phyloP scores from a whole-genome alignment of 2,329 filamentous ascomycete species.

The Rasamsonia emersonii region DNA sequence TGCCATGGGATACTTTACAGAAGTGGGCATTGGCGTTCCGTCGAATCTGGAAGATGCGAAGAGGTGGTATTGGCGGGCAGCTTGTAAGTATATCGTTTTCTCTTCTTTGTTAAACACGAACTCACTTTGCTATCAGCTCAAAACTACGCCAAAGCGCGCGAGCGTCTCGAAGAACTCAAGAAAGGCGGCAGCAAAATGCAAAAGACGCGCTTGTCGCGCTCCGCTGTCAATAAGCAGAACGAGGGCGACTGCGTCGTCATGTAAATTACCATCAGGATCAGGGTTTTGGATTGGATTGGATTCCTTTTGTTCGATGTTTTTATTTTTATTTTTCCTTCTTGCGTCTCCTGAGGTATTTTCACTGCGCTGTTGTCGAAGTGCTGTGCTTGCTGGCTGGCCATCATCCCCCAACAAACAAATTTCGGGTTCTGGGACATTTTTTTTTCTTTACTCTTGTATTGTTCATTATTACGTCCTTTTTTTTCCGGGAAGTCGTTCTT shows the following conservation, averaged over 20 bases:
- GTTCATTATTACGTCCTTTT: too few species aligned
- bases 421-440: too few species aligned
- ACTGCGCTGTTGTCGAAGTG: too few species aligned
- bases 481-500: too few species aligned
- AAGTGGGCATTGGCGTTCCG: conserved; percentile 82
- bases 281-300: too few species aligned
- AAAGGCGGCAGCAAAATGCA: conserved; percentile 63
- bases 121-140: conserved; percentile 54
- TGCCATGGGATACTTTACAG: conserved; percentile 96
- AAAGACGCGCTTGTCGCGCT: conserved; percentile 71
- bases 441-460: too few species aligned
- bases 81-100: conserved; percentile 57
- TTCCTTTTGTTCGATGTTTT: too few species aligned
- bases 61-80: conserved; percentile 95
- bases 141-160: conserved; percentile 86
- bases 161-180: conserved; percentile 87
- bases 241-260: conserved; percentile 84
- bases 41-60: conserved; percentile 90
- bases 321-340: too few species aligned
- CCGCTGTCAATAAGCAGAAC: conserved; percentile 71
- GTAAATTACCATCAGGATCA: too few species aligned
- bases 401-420: too few species aligned
- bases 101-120: conserved; percentile 3
- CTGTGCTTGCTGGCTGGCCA: too few species aligned
- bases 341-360: too few species aligned